phyloP scores from a whole-genome alignment of 495 filamentous ascomycete genomes.

The Geoglossum glabrum region DNA sequence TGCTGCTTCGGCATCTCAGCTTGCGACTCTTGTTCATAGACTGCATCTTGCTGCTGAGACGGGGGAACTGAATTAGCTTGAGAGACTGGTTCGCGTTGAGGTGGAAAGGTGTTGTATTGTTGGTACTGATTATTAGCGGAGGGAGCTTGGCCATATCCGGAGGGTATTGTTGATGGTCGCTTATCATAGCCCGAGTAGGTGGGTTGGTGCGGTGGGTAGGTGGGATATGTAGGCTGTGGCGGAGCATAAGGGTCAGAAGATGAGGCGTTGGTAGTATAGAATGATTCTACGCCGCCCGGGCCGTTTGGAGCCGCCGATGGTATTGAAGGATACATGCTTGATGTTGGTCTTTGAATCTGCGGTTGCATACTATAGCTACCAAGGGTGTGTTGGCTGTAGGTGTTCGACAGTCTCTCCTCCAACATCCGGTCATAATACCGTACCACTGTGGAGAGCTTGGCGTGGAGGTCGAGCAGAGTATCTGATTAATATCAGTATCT shows the following conservation, averaged over 20 bases:
- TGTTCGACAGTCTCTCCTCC: constrained; percentile 80
- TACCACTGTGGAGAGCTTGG: constrained; percentile 88
- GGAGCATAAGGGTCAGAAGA: constrained; percentile 29
- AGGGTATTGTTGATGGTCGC: constrained; percentile 9
- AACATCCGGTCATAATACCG: constrained; percentile 98
- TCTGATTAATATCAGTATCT: constrained; percentile 25
- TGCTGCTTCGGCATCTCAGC: constrained; percentile 8
- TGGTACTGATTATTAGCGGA: constrained; percentile 12
- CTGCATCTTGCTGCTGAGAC: background rate
- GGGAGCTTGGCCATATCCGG: constrained; percentile 9
- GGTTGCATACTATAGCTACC: constrained; percentile 27
- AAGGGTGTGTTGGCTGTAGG: constrained; percentile 64
- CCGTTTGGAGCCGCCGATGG: constrained; percentile 27
- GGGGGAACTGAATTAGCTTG: background rate
- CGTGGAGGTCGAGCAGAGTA: constrained; percentile 80
- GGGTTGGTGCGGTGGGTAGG: constrained; percentile 12
- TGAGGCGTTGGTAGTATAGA: constrained; percentile 47
- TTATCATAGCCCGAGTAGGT: constrained; percentile 18
- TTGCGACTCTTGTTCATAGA: constrained; percentile 2
- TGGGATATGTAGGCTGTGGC: constrained; percentile 18
- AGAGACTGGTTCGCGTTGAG: background rate
- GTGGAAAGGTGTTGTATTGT: constrained; percentile 9
- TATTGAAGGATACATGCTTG: constrained; percentile 48
- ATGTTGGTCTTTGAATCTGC: constrained; percentile 26
- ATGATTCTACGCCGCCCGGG: constrained; percentile 48